Evolutionary conservation across 306 rosid species (phyloP).

Genomic region (Cicer bijugum): DNA sequence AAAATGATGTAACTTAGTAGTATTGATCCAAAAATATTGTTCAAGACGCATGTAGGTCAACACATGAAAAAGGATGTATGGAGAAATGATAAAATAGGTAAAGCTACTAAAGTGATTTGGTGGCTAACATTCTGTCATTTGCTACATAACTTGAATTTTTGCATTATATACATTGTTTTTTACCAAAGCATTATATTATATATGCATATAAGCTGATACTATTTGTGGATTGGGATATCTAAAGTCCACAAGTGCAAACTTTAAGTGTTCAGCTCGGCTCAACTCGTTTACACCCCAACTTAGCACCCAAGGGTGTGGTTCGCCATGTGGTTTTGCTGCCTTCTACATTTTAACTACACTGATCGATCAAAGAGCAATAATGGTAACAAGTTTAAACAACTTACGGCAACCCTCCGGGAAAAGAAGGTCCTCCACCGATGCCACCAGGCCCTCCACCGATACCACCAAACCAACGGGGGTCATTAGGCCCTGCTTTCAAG

Average conservation of each 20-base stretch:
- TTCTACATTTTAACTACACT: not conserved
- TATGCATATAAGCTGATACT: not conserved
- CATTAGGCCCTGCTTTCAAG: slow-evolving; percentile 67
- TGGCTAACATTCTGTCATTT: not conserved
- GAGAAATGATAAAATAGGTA: not conserved
- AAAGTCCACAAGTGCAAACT: too few species aligned
- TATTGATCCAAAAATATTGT: not conserved
- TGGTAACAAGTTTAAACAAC: slow-evolving; percentile 45
- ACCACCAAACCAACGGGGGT: slow-evolving; percentile 71
- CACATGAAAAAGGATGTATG: not conserved
- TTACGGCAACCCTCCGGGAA: slow-evolving; percentile 72
- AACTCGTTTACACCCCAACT: not conserved
- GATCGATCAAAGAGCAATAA: slow-evolving; percentile 15
- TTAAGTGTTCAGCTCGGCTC: too few species aligned
- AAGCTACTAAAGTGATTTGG: not conserved
- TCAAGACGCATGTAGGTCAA: not conserved
- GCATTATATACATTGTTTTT: not conserved
- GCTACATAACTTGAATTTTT: not conserved
- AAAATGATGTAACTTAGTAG: not conserved
- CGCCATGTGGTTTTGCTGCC: not conserved
- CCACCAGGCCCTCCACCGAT: slow-evolving; percentile 59
- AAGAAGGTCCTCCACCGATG: slow-evolving; percentile 56
- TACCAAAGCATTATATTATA: too few species aligned
- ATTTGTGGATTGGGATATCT: not conserved
- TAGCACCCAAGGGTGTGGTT: not conserved